phyloP scores from a whole-genome alignment of 306 rosid genomes.

The Canavalia gladiata region DNA sequence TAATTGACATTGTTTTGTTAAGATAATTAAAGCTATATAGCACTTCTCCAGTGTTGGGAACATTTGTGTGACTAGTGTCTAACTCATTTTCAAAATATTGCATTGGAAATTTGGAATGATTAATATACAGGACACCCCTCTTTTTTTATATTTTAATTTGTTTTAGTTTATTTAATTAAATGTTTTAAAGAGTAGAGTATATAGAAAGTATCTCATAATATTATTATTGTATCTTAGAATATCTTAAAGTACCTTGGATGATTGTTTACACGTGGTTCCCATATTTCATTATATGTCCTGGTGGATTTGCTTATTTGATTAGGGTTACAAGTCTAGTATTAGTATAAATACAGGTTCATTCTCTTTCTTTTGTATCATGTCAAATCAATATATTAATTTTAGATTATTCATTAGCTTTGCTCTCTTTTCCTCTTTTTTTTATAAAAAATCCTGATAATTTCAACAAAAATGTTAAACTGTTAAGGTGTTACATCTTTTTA shows the following conservation, averaged over 20 bases:
- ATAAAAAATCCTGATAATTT: not conserved
- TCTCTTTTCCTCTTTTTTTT: not conserved
- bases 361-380: constrained; percentile 11
- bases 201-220: not conserved
- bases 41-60: constrained; percentile 9
- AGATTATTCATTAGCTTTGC: not conserved
- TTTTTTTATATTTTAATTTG: not conserved
- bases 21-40: constrained; percentile 23
- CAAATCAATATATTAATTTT: not conserved
- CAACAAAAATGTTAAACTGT: not conserved
- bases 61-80: not conserved
- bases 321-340: not conserved
- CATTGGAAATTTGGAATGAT: constrained; percentile 5
- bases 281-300: not conserved
- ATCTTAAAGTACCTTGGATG: not conserved
- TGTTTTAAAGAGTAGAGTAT: not conserved
- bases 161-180: not conserved
- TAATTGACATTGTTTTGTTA: constrained; percentile 29
- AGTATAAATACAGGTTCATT: not conserved
- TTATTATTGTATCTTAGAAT: not conserved
- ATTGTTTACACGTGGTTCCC: not conserved
- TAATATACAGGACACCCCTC: not conserved
- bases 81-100: constrained; percentile 8
- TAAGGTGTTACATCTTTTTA: not conserved
- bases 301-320: not conserved